These are phyloP conservation scores for Narthecium ossifragum DNA, from an alignment of 106 monocot species.

Conservation along the genomic window DNA sequence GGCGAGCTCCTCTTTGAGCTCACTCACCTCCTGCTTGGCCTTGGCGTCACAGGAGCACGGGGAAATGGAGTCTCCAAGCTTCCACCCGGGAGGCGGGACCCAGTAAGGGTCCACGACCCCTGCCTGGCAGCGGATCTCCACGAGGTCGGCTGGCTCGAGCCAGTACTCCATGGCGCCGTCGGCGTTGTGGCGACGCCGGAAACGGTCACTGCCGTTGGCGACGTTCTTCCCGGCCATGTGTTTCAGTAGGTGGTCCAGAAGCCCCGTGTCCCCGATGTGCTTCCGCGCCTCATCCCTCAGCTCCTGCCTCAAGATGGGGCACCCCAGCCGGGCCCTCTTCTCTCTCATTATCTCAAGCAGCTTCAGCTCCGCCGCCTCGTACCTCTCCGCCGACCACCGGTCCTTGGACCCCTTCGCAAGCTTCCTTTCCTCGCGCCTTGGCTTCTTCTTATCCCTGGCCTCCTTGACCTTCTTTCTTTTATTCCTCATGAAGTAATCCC, in stretches of 20 bases:
- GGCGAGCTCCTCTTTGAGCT: conserved; percentile 38
- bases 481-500: conserved; percentile 13
- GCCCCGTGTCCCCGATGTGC: conserved; percentile 89
- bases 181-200: conserved; percentile 73
- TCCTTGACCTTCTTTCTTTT: conserved; percentile 21
- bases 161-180: conserved; percentile 99
- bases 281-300: conserved; percentile 85
- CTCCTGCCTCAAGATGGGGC: conserved; percentile 48
- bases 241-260: conserved; percentile 91
- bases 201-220: conserved; percentile 44
- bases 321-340: conserved; percentile 51
- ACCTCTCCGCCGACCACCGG: conserved; percentile 74
- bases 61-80: conserved; percentile 42
- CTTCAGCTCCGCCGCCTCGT: conserved; percentile 67
- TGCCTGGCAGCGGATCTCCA: conserved; percentile 42
- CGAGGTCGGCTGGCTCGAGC: conserved; percentile 76
- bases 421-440: neutral
- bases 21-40: conserved; percentile 18
- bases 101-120: conserved; percentile 73
- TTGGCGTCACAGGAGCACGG: conserved; percentile 6
- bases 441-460: conserved; percentile 10
- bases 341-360: conserved; percentile 70
- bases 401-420: conserved; percentile 20
- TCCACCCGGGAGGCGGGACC: conserved; percentile 78
- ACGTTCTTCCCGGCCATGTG: conserved; percentile 90